Percentiles rank a stretch among this genome's conserved stretches.
Conservation (phyloP, 352 stramenopile genomes). For the Phytophthora pisi region DNA sequence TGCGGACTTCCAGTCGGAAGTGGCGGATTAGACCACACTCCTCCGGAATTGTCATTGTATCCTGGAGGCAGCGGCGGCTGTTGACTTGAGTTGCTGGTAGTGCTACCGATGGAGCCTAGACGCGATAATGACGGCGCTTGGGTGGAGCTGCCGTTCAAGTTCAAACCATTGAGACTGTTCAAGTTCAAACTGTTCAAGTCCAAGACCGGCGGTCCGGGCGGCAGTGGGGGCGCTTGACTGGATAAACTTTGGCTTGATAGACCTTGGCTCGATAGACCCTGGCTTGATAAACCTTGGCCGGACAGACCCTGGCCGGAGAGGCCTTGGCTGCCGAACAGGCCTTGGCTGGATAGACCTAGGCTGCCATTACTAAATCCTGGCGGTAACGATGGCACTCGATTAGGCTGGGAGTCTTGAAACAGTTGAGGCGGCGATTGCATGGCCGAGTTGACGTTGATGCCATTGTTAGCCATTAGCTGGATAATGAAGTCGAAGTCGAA, state of each 20-base stretch:
- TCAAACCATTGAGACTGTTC: constrained; percentile 21
- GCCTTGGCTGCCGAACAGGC: not conserved
- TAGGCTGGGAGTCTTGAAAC: constrained; percentile 28
- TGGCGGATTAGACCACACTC: constrained; percentile 35
- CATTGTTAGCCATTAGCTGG: constrained; percentile 38
- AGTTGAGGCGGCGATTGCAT: constrained; percentile 10
- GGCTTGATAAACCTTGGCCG: not conserved
- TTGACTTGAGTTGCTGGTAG: constrained; percentile 31
- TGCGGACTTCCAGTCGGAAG: constrained; percentile 26
- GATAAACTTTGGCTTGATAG: constrained; percentile 10
- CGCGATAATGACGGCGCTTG: constrained; percentile 35
- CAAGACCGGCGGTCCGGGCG: constrained; percentile 8
- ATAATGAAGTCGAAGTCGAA: constrained; percentile 33
- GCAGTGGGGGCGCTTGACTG: constrained; percentile 16
- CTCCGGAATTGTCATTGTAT: constrained; percentile 32
- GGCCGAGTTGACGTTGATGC: constrained; percentile 24
- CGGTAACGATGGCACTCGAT: constrained; percentile 17
- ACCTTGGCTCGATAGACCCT: constrained; percentile 13
- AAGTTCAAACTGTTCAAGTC: constrained; percentile 29
- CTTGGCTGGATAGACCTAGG: constrained; percentile 3
- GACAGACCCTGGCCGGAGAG: constrained; percentile 22
- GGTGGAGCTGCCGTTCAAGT: constrained; percentile 15
- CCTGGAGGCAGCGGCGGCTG: constrained; percentile 25
- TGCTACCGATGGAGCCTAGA: constrained; percentile 38
- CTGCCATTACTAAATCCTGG: constrained; percentile 28